Percentiles rank a stretch among this genome's conserved stretches.
Evolutionary conservation across 441 rosid genomes (phyloP).

Genomic region (Macaranga tanarius): DNA sequence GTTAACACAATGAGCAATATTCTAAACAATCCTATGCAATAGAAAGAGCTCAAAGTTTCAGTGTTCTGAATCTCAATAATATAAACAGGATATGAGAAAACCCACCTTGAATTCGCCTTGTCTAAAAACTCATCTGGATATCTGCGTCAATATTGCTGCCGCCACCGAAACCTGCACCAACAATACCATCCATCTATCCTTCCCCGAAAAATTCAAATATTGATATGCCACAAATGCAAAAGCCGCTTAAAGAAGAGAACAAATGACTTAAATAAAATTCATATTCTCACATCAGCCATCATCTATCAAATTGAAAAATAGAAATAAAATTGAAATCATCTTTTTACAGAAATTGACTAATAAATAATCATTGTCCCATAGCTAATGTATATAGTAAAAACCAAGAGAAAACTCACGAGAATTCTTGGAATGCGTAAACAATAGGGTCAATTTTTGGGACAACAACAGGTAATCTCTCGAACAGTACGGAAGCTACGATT

Average conservation of each 20-base stretch:
- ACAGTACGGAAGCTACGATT: constrained; percentile 83
- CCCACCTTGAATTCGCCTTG: constrained; percentile 72
- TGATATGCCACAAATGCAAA: background rate
- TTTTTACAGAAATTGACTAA: no score
- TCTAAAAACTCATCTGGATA: constrained; percentile 92
- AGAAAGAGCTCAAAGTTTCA: no score
- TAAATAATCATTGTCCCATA: no score
- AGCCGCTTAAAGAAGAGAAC: background rate
- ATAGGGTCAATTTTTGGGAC: constrained; percentile 85
- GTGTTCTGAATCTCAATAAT: background rate
- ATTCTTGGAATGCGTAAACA: constrained; percentile 82
- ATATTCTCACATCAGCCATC: no score
- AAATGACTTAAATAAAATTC: no score
- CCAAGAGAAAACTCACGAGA: constrained; percentile 55
- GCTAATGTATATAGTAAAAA: no score
- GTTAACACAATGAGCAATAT: background rate
- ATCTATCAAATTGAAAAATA: no score
- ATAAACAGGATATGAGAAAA: background rate
- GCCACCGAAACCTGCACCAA: constrained; percentile 71
- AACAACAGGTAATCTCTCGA: constrained; percentile 86
- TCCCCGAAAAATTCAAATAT: background rate
- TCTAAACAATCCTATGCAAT: background rate
- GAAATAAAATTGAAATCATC: background rate
- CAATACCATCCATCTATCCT: no score
- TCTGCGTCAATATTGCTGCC: constrained; percentile 71